These are phyloP conservation scores for Boletus reticulatus DNA, from an alignment of 768 basidiomycete species.

Conservation along the genomic window DNA sequence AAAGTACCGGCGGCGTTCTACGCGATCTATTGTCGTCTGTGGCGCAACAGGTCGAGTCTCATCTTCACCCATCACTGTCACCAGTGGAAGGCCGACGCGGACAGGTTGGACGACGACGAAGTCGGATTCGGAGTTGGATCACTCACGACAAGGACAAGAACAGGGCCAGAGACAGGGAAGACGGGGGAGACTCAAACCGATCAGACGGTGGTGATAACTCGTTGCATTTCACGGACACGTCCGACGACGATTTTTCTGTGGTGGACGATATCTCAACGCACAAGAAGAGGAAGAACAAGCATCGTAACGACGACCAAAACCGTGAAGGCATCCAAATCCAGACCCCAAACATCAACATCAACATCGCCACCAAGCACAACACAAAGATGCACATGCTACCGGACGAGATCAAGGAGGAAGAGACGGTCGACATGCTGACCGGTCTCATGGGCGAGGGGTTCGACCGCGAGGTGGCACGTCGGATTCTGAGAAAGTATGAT, in stretches of 20 bases:
- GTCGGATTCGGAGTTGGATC: slow-evolving; percentile 18
- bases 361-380: no score
- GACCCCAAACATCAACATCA: background rate
- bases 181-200: background rate
- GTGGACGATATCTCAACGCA: no score
- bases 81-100: background rate
- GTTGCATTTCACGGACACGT: slow-evolving; percentile 14
- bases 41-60: slow-evolving; percentile 25
- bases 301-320: background rate
- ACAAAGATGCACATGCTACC: slow-evolving; percentile 18
- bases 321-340: no score
- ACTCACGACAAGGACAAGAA: slow-evolving; percentile 1
- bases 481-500: slow-evolving; percentile 58
- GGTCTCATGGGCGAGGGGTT: slow-evolving; percentile 39
- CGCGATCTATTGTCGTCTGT: slow-evolving; percentile 23
- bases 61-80: slow-evolving; percentile 7
- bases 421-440: slow-evolving; percentile 33
- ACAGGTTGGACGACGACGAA: slow-evolving; percentile 9
- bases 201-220: slow-evolving; percentile 10
- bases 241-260: slow-evolving; percentile 12
- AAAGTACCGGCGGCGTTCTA: background rate
- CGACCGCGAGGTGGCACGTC: slow-evolving; percentile 47
- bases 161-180: background rate
- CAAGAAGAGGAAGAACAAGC: background rate
- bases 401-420: slow-evolving; percentile 29